Percentiles rank a stretch among this genome's conserved stretches.
phyloP scores from a whole-genome alignment of 352 stramenopile species.

The Phytopythium montanum region DNA sequence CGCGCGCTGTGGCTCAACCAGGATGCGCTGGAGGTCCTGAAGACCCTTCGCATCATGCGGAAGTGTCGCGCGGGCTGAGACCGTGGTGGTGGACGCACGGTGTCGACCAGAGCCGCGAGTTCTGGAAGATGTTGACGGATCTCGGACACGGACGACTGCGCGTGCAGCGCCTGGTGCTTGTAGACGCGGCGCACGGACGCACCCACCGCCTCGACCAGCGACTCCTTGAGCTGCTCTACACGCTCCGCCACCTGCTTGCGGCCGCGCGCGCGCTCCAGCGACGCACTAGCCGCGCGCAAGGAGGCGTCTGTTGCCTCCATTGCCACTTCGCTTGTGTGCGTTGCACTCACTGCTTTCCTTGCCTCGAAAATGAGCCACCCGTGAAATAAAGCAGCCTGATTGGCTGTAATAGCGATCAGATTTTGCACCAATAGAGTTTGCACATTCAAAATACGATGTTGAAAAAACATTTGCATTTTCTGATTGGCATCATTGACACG shows the following conservation, averaged over 20 bases:
- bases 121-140: conserved; percentile 19
- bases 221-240: background rate
- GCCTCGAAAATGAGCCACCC: background rate
- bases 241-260: background rate
- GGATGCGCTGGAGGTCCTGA: conserved; percentile 34
- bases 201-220: conserved; percentile 46
- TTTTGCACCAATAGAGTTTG: too few relatives aligned
- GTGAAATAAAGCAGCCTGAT: too few relatives aligned
- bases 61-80: background rate
- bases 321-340: background rate
- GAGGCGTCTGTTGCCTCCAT: background rate
- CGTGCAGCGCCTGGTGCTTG: conserved; percentile 26
- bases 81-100: background rate
- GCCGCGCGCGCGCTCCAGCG: background rate
- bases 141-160: background rate
- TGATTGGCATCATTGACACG: too few relatives aligned
- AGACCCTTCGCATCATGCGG: conserved; percentile 22
- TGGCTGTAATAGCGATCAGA: too few relatives aligned
- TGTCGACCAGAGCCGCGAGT: conserved; percentile 23
- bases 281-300: background rate
- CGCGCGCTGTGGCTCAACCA: conserved; percentile 59
- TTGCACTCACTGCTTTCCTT: background rate
- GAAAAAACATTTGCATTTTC: too few relatives aligned
- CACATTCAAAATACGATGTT: too few relatives aligned
- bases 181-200: conserved; percentile 43